Conservation (phyloP, 2,329 filamentous ascomycete species). For the Coniella lustricola region DNA sequence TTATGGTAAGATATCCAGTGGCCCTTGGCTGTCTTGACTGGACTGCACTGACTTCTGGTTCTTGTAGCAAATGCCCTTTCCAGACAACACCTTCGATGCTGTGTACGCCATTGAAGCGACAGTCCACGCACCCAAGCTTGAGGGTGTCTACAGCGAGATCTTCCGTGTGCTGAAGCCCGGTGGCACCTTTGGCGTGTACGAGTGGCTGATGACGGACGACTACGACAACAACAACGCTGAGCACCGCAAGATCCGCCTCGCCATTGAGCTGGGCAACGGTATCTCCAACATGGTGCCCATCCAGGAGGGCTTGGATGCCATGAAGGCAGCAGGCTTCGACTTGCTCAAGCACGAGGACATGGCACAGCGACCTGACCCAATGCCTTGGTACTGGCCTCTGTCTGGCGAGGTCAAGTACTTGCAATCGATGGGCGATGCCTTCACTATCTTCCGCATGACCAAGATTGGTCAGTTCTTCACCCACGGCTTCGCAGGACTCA, state of each 20-base stretch:
- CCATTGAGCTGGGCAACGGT: conserved; percentile 91
- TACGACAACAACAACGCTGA: conserved; percentile 85
- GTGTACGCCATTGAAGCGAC: conserved; percentile 98
- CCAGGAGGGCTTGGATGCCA: conserved; percentile 71
- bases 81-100: conserved; percentile 84
- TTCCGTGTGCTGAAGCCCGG: conserved; percentile 93
- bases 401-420: conserved; percentile 80
- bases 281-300: conserved; percentile 97
- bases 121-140: conserved; percentile 83
- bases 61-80: conserved; percentile 84
- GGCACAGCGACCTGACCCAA: conserved; percentile 64
- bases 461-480: conserved; percentile 68
- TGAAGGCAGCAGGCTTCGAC: conserved; percentile 82
- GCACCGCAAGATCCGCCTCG: conserved; percentile 85
- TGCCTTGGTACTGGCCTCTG: conserved; percentile 93
- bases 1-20: conserved; percentile 58
- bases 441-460: conserved; percentile 85
- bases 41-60: neutral
- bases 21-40: neutral
- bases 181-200: conserved; percentile 92
- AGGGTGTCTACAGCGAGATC: conserved; percentile 91
- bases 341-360: conserved; percentile 81
- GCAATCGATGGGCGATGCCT: conserved; percentile 69
- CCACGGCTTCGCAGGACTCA: conserved; percentile 67
- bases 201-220: conserved; percentile 96